These are phyloP conservation scores for Lathyrus aphaca DNA, from an alignment of 306 rosid genomes.

Conservation along the genomic window DNA sequence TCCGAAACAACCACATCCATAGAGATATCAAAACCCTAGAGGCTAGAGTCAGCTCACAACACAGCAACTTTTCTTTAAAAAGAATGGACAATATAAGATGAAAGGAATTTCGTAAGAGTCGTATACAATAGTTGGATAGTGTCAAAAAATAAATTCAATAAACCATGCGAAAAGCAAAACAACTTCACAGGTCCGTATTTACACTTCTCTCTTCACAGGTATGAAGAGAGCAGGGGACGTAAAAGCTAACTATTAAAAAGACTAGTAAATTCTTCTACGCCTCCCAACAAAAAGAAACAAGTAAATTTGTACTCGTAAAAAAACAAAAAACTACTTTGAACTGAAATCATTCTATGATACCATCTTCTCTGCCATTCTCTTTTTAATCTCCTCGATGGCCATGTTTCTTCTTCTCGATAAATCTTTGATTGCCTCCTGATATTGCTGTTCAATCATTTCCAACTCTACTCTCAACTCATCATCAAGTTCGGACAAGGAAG, in stretches of 20 bases:
- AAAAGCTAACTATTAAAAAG: slow-evolving; percentile 36
- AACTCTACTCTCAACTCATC: slow-evolving; percentile 52
- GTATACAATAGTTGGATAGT: background rate
- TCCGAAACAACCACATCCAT: no score
- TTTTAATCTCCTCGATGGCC: slow-evolving; percentile 54
- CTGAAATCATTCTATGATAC: slow-evolving; percentile 22
- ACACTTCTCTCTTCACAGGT: slow-evolving; percentile 29
- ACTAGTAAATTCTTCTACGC: slow-evolving; percentile 33
- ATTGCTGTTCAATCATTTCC: slow-evolving; percentile 54
- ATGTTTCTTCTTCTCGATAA: slow-evolving; percentile 40
- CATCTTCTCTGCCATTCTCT: slow-evolving; percentile 44
- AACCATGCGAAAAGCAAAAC: background rate
- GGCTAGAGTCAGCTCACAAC: background rate
- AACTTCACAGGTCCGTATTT: slow-evolving; percentile 30
- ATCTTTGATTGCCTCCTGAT: slow-evolving; percentile 47
- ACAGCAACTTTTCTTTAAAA: background rate
- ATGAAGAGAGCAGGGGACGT: slow-evolving; percentile 23
- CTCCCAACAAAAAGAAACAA: slow-evolving; percentile 5
- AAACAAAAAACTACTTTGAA: background rate
- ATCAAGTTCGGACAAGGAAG: slow-evolving; percentile 35
- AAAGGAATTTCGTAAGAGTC: background rate
- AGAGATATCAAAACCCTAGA: background rate
- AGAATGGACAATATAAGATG: background rate
- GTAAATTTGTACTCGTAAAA: slow-evolving; percentile 20
- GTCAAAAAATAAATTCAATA: slow-evolving; percentile 21